Conservation (phyloP, 2,329 filamentous ascomycete species). For the Curvularia spicifera region DNA sequence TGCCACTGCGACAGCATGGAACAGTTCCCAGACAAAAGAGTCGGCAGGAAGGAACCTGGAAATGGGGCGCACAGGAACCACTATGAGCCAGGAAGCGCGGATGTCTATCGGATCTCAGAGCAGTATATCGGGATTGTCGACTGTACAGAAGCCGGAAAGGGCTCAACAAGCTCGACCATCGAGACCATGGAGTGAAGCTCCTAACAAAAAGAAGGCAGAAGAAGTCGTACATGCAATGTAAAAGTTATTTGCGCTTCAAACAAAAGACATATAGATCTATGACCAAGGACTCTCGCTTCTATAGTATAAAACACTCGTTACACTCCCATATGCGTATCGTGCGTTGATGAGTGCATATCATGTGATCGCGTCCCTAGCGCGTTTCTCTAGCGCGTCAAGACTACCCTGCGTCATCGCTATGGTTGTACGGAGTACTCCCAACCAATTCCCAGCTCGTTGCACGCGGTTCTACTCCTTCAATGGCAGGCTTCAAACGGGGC, state of each 20-base stretch:
- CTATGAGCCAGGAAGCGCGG: slow-evolving; percentile 20
- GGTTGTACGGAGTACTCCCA: neutral
- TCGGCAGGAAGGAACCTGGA: slow-evolving; percentile 15
- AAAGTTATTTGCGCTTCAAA: neutral
- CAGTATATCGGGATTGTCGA: slow-evolving; percentile 27
- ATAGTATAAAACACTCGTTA: neutral
- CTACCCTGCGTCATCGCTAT: slow-evolving; percentile 14
- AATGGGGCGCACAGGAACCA: slow-evolving; percentile 26
- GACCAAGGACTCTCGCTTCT: slow-evolving; percentile 3
- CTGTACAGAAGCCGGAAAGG: slow-evolving; percentile 25
- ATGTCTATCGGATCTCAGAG: slow-evolving; percentile 12
- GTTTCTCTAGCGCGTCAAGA: slow-evolving; percentile 15
- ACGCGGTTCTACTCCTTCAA: neutral
- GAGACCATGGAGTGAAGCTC: slow-evolving; percentile 40
- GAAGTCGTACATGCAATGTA: slow-evolving; percentile 20
- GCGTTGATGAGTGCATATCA: slow-evolving; percentile 1
- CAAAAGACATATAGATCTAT: neutral
- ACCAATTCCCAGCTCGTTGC: neutral
- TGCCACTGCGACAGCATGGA: slow-evolving; percentile 10
- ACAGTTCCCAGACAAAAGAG: slow-evolving; percentile 27
- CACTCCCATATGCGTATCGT: neutral
- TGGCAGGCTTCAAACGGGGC: slow-evolving; percentile 30
- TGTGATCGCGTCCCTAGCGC: slow-evolving; percentile 28
- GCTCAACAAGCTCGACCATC: slow-evolving; percentile 28
- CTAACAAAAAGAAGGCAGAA: slow-evolving; percentile 8